Base-by-base conservation (phyloP, 257 asterid genomes). In the Apocynum venetum region DNA sequence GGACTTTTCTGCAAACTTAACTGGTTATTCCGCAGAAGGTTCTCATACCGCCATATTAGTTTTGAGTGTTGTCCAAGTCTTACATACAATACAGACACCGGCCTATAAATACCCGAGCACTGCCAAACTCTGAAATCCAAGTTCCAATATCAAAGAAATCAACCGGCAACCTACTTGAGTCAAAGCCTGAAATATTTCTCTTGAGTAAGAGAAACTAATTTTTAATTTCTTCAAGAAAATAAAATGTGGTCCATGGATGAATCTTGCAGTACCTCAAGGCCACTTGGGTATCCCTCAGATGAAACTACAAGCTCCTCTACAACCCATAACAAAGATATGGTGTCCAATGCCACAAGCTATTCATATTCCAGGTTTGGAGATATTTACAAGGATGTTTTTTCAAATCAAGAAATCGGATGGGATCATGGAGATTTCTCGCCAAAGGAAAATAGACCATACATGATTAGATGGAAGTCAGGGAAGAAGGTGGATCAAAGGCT, bases 381-480 rank as follows among this genome's bases (percentile, higher is more conserved):
- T 25, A 25, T 25, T 25, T 25, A 25, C 31, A 25, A 25, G 31
- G 31, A 25, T 25, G 31, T 25, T 25, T 25, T 25, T 25, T 25
- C 31, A 25, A 25, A 25, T 25, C 31, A 25, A 25, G 31, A 25
- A 25, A 25, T 25, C 31, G 31, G 31, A 25, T 25, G 31, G 31
- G 31, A 25, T 25, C 31, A 25, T 25, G 31, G 31, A 25, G 31
- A 25, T 25, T 25, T 25, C 31, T 25, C 31, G 31, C 31, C 31
- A 25, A 20, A 43, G 53, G 9, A 46, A 46, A 46, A 8, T 14
- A 14, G 17, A 51, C 15, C 55, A 8, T 51, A 17, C n/a, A 55
- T 82, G 57, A 66, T 86, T 25, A 76, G 89, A 70, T 89, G 91
- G 93, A 88, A 89, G n/a, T 88, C 91, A 1, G 92, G 91, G 4